phyloP scores from a whole-genome alignment of 352 stramenopile species.

The Halophytophthora batemanensis region DNA sequence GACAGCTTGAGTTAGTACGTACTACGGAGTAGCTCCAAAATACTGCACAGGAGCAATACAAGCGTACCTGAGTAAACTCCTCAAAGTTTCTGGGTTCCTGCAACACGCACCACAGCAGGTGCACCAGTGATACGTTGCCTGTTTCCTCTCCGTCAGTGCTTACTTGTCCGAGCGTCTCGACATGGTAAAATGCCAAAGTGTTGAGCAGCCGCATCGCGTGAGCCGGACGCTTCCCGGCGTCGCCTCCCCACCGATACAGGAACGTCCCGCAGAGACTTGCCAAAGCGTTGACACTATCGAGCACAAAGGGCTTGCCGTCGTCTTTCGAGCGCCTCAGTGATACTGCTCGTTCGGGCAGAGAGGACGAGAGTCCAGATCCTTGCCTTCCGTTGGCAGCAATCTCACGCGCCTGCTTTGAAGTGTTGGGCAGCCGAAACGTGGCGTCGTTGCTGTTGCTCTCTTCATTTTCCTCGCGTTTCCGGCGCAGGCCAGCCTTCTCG shows the following conservation, averaged over 20 bases:
- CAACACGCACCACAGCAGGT: conserved; percentile 58
- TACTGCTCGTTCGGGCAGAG: conserved; percentile 6
- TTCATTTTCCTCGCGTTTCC: conserved; percentile 16
- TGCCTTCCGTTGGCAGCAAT: conserved; percentile 27
- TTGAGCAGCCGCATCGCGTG: conserved; percentile 58
- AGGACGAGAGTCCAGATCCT: conserved; percentile 2
- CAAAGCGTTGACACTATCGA: conserved; percentile 43
- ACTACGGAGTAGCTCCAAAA: too few relatives aligned
- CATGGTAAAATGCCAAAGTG: conserved; percentile 52
- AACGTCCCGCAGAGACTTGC: conserved; percentile 47
- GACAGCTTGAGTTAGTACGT: too few relatives aligned
- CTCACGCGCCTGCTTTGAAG: conserved; percentile 32
- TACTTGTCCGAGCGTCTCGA: conserved; percentile 12
- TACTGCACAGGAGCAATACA: too few relatives aligned
- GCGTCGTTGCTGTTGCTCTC: conserved; percentile 1
- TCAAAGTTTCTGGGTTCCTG: conserved; percentile 58
- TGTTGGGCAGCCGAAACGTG: conserved; percentile 29
- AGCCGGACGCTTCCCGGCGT: conserved; percentile 33
- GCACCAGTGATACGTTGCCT: conserved; percentile 34
- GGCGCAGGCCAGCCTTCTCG: conserved; percentile 44
- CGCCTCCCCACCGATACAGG: conserved; percentile 52
- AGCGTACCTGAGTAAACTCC: conserved; percentile 41
- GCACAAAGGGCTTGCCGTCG: conserved; percentile 38
- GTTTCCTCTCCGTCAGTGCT: conserved; percentile 1
- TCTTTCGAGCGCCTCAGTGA: conserved; percentile 14